Base-by-base conservation (phyloP, 176 grass and related monocot genomes). In the Musa beccarii region DNA sequence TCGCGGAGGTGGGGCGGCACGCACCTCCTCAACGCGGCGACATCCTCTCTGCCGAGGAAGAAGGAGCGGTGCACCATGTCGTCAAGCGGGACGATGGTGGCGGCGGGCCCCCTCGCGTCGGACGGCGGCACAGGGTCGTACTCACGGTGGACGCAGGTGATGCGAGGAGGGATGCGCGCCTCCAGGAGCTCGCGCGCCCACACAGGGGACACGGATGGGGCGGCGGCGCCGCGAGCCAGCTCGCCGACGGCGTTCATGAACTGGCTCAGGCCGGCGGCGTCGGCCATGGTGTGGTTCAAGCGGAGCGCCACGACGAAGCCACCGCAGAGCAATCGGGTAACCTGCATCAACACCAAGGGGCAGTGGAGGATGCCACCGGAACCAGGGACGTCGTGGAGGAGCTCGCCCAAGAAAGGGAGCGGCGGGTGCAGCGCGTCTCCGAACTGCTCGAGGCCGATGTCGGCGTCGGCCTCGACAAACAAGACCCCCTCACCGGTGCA, bases 381-480 rank as follows among this genome's bases (percentile, higher is more conserved):
- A 11, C 83, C 81, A 13, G 69, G 84, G 86, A 11, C 89, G 87
- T 49, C 85, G 68, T 83, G 92, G 63, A 96, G 29, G 53, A 96
- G 87, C 75, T 96, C 87, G 34, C 87, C 85, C 24, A 88, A 76
- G 50, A 82, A 80, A 6, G 89, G 84, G 73, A 92, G 84, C 61
- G 89, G 92, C 7, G 75, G 49, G 12, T 57, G 81, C 72, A 83
- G 81, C n/a, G 83, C 86, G 1, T 86, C 77, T 0, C 84, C 92
- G 4, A 92, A 80, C 71, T 89, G 81, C 0, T 66, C 86, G 16
- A 84, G 84, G 25, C 62, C 64, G 20, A 92, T 79, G 17, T 96
- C 92, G 0, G 78, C 86, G 54, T 96, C 82, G 19, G 92, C 92
- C 14, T 89, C 86, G 0, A 81, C 88, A 73, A 96, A 92, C 86